Evolutionary conservation across 2,329 filamentous ascomycete genomes (phyloP).

Genomic region (Epichloe uncinata): DNA sequence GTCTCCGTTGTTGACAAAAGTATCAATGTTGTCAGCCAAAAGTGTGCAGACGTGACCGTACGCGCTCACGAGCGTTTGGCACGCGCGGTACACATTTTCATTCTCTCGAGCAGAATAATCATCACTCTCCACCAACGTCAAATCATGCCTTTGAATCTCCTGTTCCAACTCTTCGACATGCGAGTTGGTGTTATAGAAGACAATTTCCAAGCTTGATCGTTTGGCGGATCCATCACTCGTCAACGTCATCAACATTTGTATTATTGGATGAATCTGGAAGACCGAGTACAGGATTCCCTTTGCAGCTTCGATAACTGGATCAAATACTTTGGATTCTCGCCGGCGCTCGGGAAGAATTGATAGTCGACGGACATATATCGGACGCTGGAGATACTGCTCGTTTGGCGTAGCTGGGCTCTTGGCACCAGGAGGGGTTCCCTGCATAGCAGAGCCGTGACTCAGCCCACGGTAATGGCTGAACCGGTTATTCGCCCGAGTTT

Average conservation of each 20-base stretch:
- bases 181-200: slow-evolving; percentile 54
- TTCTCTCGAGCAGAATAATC: slow-evolving; percentile 39
- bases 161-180: slow-evolving; percentile 53
- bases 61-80: slow-evolving; percentile 48
- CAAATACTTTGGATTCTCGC: slow-evolving; percentile 45
- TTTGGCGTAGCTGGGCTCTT: slow-evolving; percentile 48
- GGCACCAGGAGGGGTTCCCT: slow-evolving; percentile 29
- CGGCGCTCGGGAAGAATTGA: slow-evolving; percentile 51
- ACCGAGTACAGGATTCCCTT: slow-evolving; percentile 55
- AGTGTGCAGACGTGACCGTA: slow-evolving; percentile 53
- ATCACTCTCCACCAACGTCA: slow-evolving; percentile 31
- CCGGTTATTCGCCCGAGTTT: slow-evolving; percentile 47
- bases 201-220: slow-evolving; percentile 50
- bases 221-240: slow-evolving; percentile 47
- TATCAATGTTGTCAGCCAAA: slow-evolving; percentile 47
- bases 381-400: slow-evolving; percentile 42
- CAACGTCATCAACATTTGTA: slow-evolving; percentile 50
- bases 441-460: slow-evolving; percentile 57
- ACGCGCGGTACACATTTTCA: slow-evolving; percentile 50
- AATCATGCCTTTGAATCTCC: slow-evolving; percentile 49
- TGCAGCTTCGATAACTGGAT: slow-evolving; percentile 50
- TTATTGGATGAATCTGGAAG: slow-evolving; percentile 55
- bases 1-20: slow-evolving; percentile 51
- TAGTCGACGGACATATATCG: slow-evolving; percentile 49
- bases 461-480: slow-evolving; percentile 55